Conservation (phyloP, 495 filamentous ascomycete genomes). For the Aspergillus asperescens region DNA sequence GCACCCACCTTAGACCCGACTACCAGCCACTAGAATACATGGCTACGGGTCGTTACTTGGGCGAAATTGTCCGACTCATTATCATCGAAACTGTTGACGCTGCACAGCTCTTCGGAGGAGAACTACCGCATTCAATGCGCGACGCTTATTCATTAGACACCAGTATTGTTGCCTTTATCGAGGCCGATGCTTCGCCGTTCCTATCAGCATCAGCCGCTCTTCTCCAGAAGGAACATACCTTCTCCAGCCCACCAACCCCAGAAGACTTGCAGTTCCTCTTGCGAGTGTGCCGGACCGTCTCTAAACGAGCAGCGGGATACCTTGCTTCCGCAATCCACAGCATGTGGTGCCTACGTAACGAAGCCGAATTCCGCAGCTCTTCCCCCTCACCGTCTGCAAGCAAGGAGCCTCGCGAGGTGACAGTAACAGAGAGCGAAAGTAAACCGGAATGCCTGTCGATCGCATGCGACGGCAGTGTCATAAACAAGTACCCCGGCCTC, state of each 20-base stretch:
- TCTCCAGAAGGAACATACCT: slow-evolving; percentile 49
- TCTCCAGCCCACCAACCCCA: slow-evolving; percentile 38
- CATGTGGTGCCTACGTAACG: slow-evolving; percentile 53
- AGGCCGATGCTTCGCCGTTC: slow-evolving; percentile 44
- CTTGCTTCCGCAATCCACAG: slow-evolving; percentile 62
- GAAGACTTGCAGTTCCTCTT: slow-evolving; percentile 53
- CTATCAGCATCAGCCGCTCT: slow-evolving; percentile 43
- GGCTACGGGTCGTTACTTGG: slow-evolving; percentile 78
- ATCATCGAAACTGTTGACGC: slow-evolving; percentile 60
- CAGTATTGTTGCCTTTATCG: slow-evolving; percentile 56
- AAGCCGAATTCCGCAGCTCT: slow-evolving; percentile 36
- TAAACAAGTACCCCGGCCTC: slow-evolving; percentile 57
- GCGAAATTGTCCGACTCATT: slow-evolving; percentile 75
- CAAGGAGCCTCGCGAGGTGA: slow-evolving; percentile 39
- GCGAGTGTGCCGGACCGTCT: slow-evolving; percentile 49
- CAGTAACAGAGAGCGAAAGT: slow-evolving; percentile 36
- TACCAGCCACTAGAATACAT: slow-evolving; percentile 92
- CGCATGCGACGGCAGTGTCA: slow-evolving; percentile 55
- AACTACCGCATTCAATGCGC: slow-evolving; percentile 56
- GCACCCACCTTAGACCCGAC: slow-evolving; percentile 63
- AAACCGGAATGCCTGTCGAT: slow-evolving; percentile 37
- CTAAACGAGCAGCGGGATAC: slow-evolving; percentile 55
- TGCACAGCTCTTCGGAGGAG: slow-evolving; percentile 44
- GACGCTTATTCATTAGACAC: slow-evolving; percentile 65
- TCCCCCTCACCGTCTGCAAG: slow-evolving; percentile 21